Evolutionary conservation across 257 asterid species (phyloP).

Genomic region (Nicotiana paniculata): DNA sequence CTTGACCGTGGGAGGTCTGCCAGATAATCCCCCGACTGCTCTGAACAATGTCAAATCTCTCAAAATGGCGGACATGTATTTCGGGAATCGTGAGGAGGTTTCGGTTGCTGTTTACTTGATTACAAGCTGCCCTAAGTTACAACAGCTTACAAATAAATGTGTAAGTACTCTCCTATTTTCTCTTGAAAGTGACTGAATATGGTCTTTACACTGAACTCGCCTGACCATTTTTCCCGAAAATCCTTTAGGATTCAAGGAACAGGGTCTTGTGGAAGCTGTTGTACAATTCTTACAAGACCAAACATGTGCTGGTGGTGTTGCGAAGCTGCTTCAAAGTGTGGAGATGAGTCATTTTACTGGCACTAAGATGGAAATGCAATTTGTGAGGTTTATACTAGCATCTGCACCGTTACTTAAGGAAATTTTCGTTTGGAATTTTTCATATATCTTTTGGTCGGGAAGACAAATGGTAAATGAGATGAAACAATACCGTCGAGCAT

Average conservation of each 20-base stretch:
- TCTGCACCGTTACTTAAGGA: conserved; percentile 48
- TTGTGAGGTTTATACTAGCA: conserved; percentile 43
- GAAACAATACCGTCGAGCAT: conserved; percentile 38
- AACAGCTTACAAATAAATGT: conserved; percentile 34
- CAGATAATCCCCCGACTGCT: conserved; percentile 30
- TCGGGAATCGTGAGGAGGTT: conserved; percentile 36
- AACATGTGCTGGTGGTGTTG: conserved; percentile 7
- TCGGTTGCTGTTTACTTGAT: conserved; percentile 52
- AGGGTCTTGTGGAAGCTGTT: conserved; percentile 37
- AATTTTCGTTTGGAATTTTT: conserved; percentile 34
- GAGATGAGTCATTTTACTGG: conserved; percentile 47
- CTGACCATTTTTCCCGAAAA: background rate
- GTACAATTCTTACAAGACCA: conserved; percentile 44
- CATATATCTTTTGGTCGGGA: conserved; percentile 29
- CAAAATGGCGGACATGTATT: conserved; percentile 36
- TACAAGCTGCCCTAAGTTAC: conserved; percentile 47
- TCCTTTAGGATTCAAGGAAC: background rate
- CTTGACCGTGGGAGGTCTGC: conserved; percentile 46
- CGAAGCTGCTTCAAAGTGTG: conserved; percentile 38
- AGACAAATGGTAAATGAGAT: conserved; percentile 41
- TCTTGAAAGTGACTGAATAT: background rate
- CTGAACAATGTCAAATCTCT: conserved; percentile 33
- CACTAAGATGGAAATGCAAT: conserved; percentile 52
- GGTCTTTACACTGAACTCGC: background rate
- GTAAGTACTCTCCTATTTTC: background rate